Conservation (phyloP, 2,329 filamentous ascomycete species). For the Nothophoma quercina region DNA sequence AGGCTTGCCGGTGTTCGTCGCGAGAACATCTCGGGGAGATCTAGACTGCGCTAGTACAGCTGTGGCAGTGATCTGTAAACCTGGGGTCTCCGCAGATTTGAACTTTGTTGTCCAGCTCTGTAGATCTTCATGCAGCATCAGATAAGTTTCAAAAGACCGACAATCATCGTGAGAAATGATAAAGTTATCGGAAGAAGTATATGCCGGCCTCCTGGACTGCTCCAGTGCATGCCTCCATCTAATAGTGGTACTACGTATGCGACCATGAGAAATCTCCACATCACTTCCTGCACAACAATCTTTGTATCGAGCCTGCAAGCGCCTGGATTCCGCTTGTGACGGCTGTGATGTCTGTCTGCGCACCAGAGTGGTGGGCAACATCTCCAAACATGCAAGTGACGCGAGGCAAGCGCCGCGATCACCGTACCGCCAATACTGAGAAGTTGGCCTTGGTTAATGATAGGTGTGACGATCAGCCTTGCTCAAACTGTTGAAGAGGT, state of each 20-base stretch:
- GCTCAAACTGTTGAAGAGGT: conserved; percentile 3
- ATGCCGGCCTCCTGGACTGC: background rate
- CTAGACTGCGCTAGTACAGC: conserved; percentile 10
- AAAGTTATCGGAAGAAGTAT: background rate
- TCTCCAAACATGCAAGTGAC: conserved; percentile 3
- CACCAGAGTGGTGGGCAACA: conserved; percentile 1
- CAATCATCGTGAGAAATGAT: background rate
- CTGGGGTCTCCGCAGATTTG: conserved; percentile 17
- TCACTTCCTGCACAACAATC: background rate
- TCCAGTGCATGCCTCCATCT: background rate
- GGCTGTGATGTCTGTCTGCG: background rate
- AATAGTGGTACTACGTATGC: background rate
- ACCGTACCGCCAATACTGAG: background rate
- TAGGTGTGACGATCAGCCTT: conserved; percentile 11
- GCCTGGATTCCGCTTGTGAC: background rate
- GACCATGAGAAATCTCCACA: background rate
- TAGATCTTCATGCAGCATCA: conserved; percentile 2
- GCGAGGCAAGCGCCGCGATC: conserved; percentile 8
- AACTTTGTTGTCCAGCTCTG: background rate
- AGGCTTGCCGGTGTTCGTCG: conserved; percentile 3
- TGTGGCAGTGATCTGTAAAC: conserved; percentile 15
- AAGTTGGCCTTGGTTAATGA: background rate
- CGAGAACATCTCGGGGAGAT: conserved; percentile 3
- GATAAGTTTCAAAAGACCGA: conserved; percentile 1
- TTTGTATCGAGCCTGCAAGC: background rate